These are phyloP conservation scores for Candida tropicalis DNA, from an alignment of 1,139 yeast genomes.

Conservation along the genomic window DNA sequence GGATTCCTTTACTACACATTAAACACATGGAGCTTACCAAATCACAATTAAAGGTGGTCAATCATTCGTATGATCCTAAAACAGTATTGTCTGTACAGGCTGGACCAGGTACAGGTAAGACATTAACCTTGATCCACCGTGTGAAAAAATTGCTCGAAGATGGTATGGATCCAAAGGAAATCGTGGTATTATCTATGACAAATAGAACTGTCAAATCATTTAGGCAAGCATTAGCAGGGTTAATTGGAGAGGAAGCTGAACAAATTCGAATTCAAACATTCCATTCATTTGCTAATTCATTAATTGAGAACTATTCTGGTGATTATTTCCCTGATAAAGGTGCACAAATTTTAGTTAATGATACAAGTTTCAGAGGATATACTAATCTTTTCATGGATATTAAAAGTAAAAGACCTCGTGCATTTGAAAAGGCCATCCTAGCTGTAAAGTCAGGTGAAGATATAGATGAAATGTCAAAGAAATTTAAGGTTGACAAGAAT, in stretches of 20 bases:
- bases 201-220: conserved; percentile 67
- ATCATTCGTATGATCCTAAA: conserved; percentile 15
- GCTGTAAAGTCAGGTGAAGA: conserved; percentile 34
- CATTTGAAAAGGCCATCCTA: conserved; percentile 35
- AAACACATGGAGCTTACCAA: conserved; percentile 10
- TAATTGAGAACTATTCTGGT: conserved; percentile 45
- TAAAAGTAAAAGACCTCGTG: conserved; percentile 25
- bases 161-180: conserved; percentile 50
- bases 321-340: conserved; percentile 23
- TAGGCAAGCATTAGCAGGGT: conserved; percentile 31
- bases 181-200: conserved; percentile 69
- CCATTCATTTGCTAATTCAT: conserved; percentile 59
- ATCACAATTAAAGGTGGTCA: conserved; percentile 13
- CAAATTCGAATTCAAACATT: conserved; percentile 56
- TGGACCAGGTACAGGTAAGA: conserved; percentile 82
- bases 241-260: conserved; percentile 37
- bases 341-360: conserved; percentile 49
- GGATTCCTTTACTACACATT: conserved; percentile 3
- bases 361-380: conserved; percentile 52
- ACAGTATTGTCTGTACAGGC: conserved; percentile 54
- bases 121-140: conserved; percentile 59
- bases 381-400: conserved; percentile 22
- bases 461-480: conserved; percentile 27
- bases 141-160: conserved; percentile 50
- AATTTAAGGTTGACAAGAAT: conserved; percentile 24